Evolutionary conservation across 306 rosid genomes (phyloP).

Genomic region (Sesbania bispinosa): DNA sequence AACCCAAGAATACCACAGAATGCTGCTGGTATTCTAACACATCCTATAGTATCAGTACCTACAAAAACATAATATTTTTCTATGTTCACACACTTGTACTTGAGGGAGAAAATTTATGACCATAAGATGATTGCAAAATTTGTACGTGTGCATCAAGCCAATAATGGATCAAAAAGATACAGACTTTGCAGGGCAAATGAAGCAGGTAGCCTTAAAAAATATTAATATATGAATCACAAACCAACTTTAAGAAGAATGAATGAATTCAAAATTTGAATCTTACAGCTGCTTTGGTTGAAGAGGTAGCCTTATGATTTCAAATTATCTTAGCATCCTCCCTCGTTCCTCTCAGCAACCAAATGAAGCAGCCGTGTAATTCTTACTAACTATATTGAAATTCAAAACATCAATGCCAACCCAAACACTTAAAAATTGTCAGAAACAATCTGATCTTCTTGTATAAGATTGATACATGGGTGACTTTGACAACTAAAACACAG

Average conservation of each 20-base stretch:
- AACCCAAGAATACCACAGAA: constrained; percentile 73
- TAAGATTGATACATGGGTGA: background rate
- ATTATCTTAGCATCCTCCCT: constrained; percentile 8
- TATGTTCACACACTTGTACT: background rate
- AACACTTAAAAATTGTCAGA: background rate
- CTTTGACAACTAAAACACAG: background rate
- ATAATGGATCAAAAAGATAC: background rate
- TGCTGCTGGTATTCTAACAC: constrained; percentile 70
- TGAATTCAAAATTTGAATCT: background rate
- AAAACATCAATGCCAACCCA: background rate
- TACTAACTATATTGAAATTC: background rate
- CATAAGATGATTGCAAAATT: background rate
- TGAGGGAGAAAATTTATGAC: background rate
- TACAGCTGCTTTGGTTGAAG: constrained; percentile 18
- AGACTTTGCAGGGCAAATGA: too few relatives aligned
- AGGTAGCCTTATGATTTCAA: constrained; percentile 10
- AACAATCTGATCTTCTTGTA: background rate
- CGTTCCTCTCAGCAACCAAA: constrained; percentile 10
- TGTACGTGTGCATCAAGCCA: background rate
- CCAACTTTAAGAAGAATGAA: background rate
- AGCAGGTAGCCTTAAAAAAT: too few relatives aligned
- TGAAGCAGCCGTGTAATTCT: constrained; percentile 9
- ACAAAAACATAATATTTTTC: constrained; percentile 3
- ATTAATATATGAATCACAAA: too few relatives aligned
- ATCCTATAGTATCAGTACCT: constrained; percentile 79